Conservation (phyloP, 495 filamentous ascomycete species). For the Talaromyces proteolyticus region DNA sequence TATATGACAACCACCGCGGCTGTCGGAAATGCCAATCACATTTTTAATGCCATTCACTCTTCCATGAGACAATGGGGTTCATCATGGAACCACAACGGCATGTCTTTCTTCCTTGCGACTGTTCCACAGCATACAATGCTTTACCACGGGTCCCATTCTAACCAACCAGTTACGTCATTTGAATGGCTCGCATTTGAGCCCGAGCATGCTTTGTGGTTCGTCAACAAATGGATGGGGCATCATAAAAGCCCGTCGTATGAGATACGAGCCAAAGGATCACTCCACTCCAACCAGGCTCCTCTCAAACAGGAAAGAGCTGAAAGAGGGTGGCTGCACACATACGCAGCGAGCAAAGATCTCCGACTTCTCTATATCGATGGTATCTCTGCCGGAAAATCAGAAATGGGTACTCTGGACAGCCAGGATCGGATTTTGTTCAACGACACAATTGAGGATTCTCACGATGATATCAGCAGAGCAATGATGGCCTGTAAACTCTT, state of each 20-base stretch:
- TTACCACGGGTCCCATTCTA: conserved; percentile 49
- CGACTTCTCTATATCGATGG: conserved; percentile 58
- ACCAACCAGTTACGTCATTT: conserved; percentile 34
- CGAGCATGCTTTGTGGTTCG: conserved; percentile 57
- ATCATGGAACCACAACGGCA: conserved; percentile 62
- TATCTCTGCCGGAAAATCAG: conserved; percentile 50
- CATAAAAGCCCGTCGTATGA: not conserved
- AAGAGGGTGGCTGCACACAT: conserved; percentile 49
- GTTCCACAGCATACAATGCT: conserved; percentile 54
- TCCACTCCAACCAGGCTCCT: not conserved
- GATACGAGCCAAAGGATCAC: not conserved
- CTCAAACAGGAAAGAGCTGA: conserved; percentile 7
- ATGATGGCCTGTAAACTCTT: conserved; percentile 42
- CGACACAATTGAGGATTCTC: conserved; percentile 9
- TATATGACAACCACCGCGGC: not conserved
- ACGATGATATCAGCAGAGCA: conserved; percentile 39
- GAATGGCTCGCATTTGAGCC: conserved; percentile 70
- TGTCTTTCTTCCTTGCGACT: conserved; percentile 55
- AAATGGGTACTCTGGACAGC: conserved; percentile 54
- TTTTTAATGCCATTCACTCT: conserved; percentile 63
- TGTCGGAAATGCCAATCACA: conserved; percentile 45
- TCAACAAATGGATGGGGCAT: not conserved
- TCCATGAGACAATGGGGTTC: conserved; percentile 68
- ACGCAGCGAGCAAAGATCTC: conserved; percentile 39
- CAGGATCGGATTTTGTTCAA: conserved; percentile 49